Evolutionary conservation across 2,329 filamentous ascomycete species (phyloP).

Genomic region (Annulohypoxylon truncatum): DNA sequence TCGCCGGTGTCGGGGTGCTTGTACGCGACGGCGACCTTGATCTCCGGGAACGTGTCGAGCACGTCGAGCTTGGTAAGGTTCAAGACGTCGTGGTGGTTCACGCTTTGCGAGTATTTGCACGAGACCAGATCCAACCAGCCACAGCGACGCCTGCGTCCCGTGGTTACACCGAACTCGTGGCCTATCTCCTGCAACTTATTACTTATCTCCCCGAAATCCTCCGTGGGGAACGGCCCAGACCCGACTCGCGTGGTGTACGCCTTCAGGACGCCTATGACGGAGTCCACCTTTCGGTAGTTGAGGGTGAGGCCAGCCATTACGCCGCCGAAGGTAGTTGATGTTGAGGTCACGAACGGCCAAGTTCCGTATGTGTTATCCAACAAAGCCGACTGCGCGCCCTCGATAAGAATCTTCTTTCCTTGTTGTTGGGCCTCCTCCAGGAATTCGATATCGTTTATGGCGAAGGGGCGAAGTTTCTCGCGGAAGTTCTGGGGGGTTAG

Average conservation of each 20-base stretch:
- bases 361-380: constrained; percentile 70
- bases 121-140: constrained; percentile 75
- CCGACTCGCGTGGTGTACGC: constrained; percentile 69
- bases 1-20: constrained; percentile 58
- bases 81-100: constrained; percentile 69
- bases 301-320: constrained; percentile 31
- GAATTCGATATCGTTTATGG: constrained; percentile 71
- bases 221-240: constrained; percentile 71
- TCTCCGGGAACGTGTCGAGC: constrained; percentile 73
- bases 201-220: constrained; percentile 57
- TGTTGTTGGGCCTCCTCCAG: constrained; percentile 64
- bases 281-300: constrained; percentile 51
- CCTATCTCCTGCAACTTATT: constrained; percentile 54
- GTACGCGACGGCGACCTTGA: constrained; percentile 74
- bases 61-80: constrained; percentile 53
- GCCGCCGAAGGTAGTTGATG: constrained; percentile 25
- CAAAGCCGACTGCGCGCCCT: constrained; percentile 70
- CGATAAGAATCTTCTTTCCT: constrained; percentile 68
- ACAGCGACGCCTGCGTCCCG: constrained; percentile 68
- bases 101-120: constrained; percentile 70
- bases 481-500: constrained; percentile 61
- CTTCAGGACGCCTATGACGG: constrained; percentile 70
- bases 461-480: constrained; percentile 67
- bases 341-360: constrained; percentile 66
- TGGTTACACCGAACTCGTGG: constrained; percentile 37